Evolutionary conservation across 108 stramenopile genomes (phyloP).

Genomic region (Phaeodactylum tricornutum): DNA sequence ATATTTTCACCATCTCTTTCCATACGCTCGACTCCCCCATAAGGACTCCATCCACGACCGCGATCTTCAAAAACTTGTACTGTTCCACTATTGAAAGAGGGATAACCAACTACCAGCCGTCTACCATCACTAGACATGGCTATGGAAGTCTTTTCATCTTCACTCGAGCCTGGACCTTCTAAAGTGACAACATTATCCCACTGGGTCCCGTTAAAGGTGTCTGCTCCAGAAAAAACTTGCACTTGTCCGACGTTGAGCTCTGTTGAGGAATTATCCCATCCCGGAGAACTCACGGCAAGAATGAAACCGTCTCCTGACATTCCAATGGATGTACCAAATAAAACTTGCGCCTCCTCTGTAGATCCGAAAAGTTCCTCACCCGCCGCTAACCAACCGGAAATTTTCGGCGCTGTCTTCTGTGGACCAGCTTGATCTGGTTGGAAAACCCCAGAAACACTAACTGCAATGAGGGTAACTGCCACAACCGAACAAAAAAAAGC

Average conservation of each 20-base stretch:
- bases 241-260: background rate
- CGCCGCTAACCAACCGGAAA: conserved; percentile 1
- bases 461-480: background rate
- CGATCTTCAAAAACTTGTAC: background rate
- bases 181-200: background rate
- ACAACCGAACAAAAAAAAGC: background rate
- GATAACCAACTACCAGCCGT: background rate
- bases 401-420: background rate
- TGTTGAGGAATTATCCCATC: background rate
- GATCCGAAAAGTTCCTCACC: background rate
- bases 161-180: background rate
- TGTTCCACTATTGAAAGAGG: background rate
- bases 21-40: background rate
- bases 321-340: background rate
- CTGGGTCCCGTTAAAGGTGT: conserved; percentile 1
- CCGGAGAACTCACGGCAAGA: conserved; percentile 1
- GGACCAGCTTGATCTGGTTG: background rate
- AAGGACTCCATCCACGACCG: background rate
- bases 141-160: background rate
- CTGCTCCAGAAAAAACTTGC: background rate
- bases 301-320: background rate
- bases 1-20: background rate
- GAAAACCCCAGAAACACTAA: background rate
- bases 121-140: conserved; percentile 1
- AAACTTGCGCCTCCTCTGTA: background rate